phyloP scores from a whole-genome alignment of 2,329 filamentous ascomycete species.

The Coniochaeta sp. region DNA sequence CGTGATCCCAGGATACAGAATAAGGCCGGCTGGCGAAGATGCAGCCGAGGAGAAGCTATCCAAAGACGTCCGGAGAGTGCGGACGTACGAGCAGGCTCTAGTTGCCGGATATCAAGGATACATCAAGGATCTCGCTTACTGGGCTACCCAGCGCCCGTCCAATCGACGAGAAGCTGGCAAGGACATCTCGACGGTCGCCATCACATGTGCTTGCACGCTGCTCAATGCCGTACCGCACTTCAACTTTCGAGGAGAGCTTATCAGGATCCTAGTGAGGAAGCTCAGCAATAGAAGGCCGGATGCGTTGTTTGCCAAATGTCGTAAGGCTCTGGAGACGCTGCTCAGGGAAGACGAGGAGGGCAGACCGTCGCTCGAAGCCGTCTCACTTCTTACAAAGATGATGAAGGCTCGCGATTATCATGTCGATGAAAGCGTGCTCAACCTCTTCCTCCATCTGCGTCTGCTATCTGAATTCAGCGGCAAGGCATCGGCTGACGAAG shows the following conservation, averaged over 20 bases:
- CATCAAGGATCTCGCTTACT: slow-evolving; percentile 63
- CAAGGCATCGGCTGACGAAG: slow-evolving; percentile 70
- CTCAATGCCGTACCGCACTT: slow-evolving; percentile 85
- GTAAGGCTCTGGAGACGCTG: slow-evolving; percentile 69
- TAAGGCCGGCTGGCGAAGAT: slow-evolving; percentile 72
- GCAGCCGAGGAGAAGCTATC: slow-evolving; percentile 73
- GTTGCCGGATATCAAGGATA: slow-evolving; percentile 81
- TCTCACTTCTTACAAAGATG: slow-evolving; percentile 83
- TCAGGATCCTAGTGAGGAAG: slow-evolving; percentile 81
- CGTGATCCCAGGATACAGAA: slow-evolving; percentile 91
- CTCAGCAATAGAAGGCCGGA: slow-evolving; percentile 67
- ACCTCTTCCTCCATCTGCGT: slow-evolving; percentile 84
- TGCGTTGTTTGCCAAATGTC: slow-evolving; percentile 68
- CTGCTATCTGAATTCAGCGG: slow-evolving; percentile 80
- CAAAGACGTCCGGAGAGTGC: slow-evolving; percentile 79
- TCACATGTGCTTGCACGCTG: slow-evolving; percentile 78
- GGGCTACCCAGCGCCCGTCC: slow-evolving; percentile 50
- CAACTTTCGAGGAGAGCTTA: slow-evolving; percentile 84
- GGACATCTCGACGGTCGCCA: slow-evolving; percentile 64
- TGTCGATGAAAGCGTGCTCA: slow-evolving; percentile 77
- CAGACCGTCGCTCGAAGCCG: slow-evolving; percentile 76
- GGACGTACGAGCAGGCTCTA: slow-evolving; percentile 80
- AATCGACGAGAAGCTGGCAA: slow-evolving; percentile 27
- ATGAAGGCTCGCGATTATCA: slow-evolving; percentile 82
- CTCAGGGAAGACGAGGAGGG: slow-evolving; percentile 89